These are phyloP conservation scores for Diaporthe citri DNA, from an alignment of 2,329 filamentous ascomycete species.

Conservation along the genomic window DNA sequence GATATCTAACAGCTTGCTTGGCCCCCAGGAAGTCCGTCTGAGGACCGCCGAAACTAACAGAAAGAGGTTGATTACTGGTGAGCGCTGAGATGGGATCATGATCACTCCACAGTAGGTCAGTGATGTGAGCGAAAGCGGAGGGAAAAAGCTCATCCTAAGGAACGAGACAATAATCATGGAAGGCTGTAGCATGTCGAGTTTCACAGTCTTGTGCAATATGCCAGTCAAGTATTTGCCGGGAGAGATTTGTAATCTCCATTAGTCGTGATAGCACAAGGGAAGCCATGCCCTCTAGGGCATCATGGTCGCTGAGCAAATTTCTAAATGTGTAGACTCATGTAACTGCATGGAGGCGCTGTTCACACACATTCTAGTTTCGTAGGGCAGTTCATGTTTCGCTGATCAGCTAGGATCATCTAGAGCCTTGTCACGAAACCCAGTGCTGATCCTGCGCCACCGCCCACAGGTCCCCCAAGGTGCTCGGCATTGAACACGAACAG, in stretches of 20 bases:
- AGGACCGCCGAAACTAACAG: not conserved
- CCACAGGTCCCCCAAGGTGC: not conserved
- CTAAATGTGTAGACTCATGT: not conserved
- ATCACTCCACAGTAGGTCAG: not conserved
- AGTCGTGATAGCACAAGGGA: not conserved
- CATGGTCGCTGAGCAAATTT: not conserved
- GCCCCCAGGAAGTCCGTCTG: not conserved
- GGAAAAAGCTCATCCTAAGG: not conserved
- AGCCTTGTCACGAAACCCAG: slow-evolving; percentile 2
- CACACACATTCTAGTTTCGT: not conserved
- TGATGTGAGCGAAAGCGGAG: not conserved
- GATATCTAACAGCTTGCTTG: not conserved
- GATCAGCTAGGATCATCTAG: not conserved
- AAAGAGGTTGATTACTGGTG: too few relatives aligned
- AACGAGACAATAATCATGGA: not conserved
- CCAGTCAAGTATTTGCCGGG: not conserved
- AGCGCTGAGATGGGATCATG: too few relatives aligned
- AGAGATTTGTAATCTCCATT: not conserved
- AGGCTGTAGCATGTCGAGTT: not conserved
- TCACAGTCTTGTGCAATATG: not conserved
- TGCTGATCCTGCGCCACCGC: slow-evolving; percentile 18
- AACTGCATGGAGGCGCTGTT: not conserved
- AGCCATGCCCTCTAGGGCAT: not conserved
- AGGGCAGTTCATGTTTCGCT: slow-evolving; percentile 14
- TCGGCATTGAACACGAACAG: not conserved